phyloP scores from a whole-genome alignment of 2,329 filamentous ascomycete genomes.

The Capronia coronata region DNA sequence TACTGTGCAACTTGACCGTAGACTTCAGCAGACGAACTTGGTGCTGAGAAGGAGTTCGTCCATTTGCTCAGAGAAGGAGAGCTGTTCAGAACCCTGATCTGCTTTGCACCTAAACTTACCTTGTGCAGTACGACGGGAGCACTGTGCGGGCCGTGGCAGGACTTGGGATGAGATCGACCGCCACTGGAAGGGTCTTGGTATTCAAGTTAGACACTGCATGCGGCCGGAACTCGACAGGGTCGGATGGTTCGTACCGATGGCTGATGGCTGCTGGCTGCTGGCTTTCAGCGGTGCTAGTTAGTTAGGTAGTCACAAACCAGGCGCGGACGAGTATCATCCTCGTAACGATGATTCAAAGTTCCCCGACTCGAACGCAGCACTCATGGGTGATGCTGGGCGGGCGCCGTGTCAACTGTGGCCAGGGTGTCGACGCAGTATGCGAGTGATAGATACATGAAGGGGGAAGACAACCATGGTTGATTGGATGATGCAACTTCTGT shows the following conservation, averaged over 20 bases:
- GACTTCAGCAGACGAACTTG: slow-evolving; percentile 4
- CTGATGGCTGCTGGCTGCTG: slow-evolving; percentile 9
- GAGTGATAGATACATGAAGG: slow-evolving; percentile 21
- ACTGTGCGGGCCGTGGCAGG: slow-evolving; percentile 1
- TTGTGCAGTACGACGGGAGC: slow-evolving; percentile 5
- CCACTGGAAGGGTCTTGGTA: not conserved
- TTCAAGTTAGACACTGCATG: not conserved
- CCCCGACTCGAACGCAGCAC: slow-evolving; percentile 1
- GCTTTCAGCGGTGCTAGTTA: slow-evolving; percentile 2
- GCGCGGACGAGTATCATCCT: slow-evolving; percentile 5
- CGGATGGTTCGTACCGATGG: slow-evolving; percentile 22
- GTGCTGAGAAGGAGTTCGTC: slow-evolving; percentile 1
- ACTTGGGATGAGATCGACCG: not conserved
- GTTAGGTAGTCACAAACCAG: not conserved
- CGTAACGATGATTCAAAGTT: slow-evolving; percentile 9
- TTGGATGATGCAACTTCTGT: slow-evolving; percentile 6
- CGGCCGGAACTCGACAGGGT: not conserved
- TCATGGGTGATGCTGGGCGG: not conserved
- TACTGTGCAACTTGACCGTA: slow-evolving; percentile 2
- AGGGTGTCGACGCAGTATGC: slow-evolving; percentile 12
- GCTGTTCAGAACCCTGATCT: slow-evolving; percentile 4
- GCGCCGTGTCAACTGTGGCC: slow-evolving; percentile 2
- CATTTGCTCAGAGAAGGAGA: slow-evolving; percentile 6
- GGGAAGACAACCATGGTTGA: not conserved
- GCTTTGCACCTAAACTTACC: slow-evolving; percentile 10